A percentile compares a stretch with the other conserved stretches of the same genome.
Conservation (phyloP, 148 eudicot genomes). For the Silene conica region DNA sequence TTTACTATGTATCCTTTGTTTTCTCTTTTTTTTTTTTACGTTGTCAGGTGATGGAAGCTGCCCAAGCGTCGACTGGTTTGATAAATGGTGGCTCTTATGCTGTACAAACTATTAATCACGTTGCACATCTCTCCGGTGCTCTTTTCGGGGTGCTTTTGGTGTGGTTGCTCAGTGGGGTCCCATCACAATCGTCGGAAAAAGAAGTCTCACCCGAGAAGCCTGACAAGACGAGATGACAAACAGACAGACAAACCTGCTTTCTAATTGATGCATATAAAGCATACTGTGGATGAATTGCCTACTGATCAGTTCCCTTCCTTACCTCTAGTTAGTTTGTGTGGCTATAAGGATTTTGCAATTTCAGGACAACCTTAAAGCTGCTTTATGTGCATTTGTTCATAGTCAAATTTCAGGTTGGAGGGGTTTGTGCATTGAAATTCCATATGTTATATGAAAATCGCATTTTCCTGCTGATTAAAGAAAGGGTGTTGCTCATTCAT, state of each 20-base stretch:
- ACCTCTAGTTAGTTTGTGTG: neutral
- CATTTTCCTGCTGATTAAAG: neutral
- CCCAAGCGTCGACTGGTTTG: conserved; percentile 77
- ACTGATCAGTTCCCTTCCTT: conserved; percentile 9
- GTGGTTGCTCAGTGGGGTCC: conserved; percentile 50
- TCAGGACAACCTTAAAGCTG: neutral
- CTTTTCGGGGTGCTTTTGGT: conserved; percentile 66
- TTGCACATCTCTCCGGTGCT: conserved; percentile 87
- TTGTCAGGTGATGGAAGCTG: conserved; percentile 82
- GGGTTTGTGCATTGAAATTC: neutral
- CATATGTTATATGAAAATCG: neutral
- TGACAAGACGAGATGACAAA: conserved; percentile 14
- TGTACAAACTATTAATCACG: conserved; percentile 60
- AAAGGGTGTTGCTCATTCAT: too few species aligned
- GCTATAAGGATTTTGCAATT: neutral
- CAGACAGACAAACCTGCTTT: neutral
- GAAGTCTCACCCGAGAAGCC: conserved; percentile 23
- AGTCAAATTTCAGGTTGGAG: too few species aligned
- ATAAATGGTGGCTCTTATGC: conserved; percentile 42
- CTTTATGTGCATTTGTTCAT: neutral
- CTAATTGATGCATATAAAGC: neutral
- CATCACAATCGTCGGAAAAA: conserved; percentile 34
- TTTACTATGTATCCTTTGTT: too few species aligned
- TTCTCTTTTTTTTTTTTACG: too few species aligned
- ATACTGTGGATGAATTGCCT: neutral